Base-by-base conservation (phyloP, 2,329 filamentous ascomycete genomes). In the Aspergillus pseudoterreus region DNA sequence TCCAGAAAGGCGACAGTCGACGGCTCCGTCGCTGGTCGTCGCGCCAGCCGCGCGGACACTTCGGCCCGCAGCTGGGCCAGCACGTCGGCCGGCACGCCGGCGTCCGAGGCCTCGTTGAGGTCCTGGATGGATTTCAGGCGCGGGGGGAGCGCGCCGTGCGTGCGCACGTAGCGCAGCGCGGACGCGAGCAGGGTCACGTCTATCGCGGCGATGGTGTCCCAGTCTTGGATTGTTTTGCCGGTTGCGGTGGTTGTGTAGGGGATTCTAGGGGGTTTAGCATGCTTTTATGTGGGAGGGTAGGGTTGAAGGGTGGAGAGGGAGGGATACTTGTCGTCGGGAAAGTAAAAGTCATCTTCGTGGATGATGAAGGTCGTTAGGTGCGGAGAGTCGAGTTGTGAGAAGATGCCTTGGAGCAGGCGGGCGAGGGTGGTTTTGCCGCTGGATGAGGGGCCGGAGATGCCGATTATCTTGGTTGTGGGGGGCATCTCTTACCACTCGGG, bases 321-420 rank as follows among this genome's bases (percentile, higher is more conserved):
- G 6, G 32, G 17, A 71, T 63, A 89, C 81, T 90, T 80, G 27
- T 80, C 73, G 67, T 97, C 92, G 1, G 88, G 78, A 58, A 84
- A 85, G 75, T 96, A 99, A 69, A 97, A 99, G 71, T 99, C 94
- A 75, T 99, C 94, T 69, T 96, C 85, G 69, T 99, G 94, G 19
- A 99, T 80, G 64, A 97, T 88, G 65, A 91, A 92, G 0, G 71
- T 65, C 4, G 59, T 62, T 8, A 71, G 24, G 14, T n/a, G 41
- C 17, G 2, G 2, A 8, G n/a, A 10, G 6, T 47, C 36, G 17
- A 38, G 15, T n/a, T 57, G 50, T 8, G 85, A 85, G 63, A 96
- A 91, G 58, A 95, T 85, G 66, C 89, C 84, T 52, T 90, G 85
- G 15, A 99, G 78, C 11, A 96, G 79, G 2, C 92, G 83, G 17